A percentile compares a stretch with the other conserved stretches of the same genome.
Conservation (phyloP, 129 eudicot species). For the Calendula officinalis region DNA sequence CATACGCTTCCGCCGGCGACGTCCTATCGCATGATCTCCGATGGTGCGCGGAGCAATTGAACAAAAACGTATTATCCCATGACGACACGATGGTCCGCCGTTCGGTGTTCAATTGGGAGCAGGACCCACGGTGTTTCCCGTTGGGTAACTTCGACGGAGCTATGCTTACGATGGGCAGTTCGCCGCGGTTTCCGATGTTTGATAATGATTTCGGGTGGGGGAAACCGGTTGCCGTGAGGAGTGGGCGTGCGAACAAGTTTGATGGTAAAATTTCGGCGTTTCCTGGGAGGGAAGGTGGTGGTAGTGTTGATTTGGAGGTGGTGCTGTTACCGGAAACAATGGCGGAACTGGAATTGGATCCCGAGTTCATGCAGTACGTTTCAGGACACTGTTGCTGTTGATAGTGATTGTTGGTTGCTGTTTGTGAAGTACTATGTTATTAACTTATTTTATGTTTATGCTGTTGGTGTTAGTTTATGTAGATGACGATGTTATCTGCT, state of each 20-base stretch:
- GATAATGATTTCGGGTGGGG: slow-evolving; percentile 97
- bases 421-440: slow-evolving; percentile 24
- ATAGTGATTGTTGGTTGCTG: slow-evolving; percentile 12
- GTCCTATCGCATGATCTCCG: slow-evolving; percentile 50
- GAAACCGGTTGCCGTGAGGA: slow-evolving; percentile 66
- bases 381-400: slow-evolving; percentile 13
- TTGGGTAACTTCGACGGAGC: slow-evolving; percentile 89
- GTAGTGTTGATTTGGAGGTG: slow-evolving; percentile 90
- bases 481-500: slow-evolving; percentile 2
- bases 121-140: slow-evolving; percentile 73
- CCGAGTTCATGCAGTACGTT: slow-evolving; percentile 82
- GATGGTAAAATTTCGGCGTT: slow-evolving; percentile 93
- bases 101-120: slow-evolving; percentile 62
- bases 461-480: not conserved
- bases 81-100: slow-evolving; percentile 55
- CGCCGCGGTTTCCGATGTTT: slow-evolving; percentile 88
- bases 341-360: slow-evolving; percentile 60
- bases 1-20: slow-evolving; percentile 63
- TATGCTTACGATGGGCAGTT: slow-evolving; percentile 89
- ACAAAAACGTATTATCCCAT: slow-evolving; percentile 56
- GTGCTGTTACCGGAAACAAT: slow-evolving; percentile 78
- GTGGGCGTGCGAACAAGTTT: slow-evolving; percentile 87
- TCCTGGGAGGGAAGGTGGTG: slow-evolving; percentile 72
- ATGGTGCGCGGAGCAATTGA: slow-evolving; percentile 84
- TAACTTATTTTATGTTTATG: slow-evolving; percentile 1